Conservation (phyloP, 2,329 filamentous ascomycete genomes). For the Stenocarpella maydis region DNA sequence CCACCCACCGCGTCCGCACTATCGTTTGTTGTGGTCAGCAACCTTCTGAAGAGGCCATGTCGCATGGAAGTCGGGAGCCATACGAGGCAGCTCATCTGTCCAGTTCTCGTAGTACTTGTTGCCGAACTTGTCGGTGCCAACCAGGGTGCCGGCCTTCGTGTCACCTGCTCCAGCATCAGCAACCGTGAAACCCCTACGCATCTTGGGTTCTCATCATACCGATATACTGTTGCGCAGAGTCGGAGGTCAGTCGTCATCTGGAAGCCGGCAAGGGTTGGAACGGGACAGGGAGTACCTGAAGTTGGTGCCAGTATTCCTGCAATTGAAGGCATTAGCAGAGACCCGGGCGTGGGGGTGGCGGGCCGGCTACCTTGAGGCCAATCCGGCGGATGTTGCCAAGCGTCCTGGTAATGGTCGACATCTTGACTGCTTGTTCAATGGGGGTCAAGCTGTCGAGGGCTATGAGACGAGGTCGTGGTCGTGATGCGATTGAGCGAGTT, state of each 20-base stretch:
- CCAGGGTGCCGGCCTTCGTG: constrained; percentile 89
- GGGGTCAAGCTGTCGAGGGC: constrained; percentile 39
- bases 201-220: constrained; percentile 48
- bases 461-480: constrained; percentile 35
- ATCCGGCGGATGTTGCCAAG: constrained; percentile 86
- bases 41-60: background rate
- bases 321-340: constrained; percentile 47
- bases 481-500: constrained; percentile 35
- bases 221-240: constrained; percentile 57
- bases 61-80: constrained; percentile 43
- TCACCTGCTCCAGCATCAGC: constrained; percentile 69
- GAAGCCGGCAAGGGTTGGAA: constrained; percentile 33
- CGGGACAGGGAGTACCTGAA: constrained; percentile 75
- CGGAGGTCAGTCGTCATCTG: constrained; percentile 37
- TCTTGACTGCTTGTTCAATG: constrained; percentile 58
- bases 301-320: constrained; percentile 89
- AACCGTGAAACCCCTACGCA: background rate
- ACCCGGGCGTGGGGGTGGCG: constrained; percentile 1
- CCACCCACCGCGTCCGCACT: constrained; percentile 97
- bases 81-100: constrained; percentile 92
- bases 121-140: constrained; percentile 87
- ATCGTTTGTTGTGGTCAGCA: constrained; percentile 14
- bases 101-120: constrained; percentile 99
- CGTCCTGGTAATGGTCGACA: constrained; percentile 92
- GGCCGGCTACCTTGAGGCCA: constrained; percentile 77